phyloP scores from a whole-genome alignment of 305 asterid genomes.

The Withania somnifera region DNA sequence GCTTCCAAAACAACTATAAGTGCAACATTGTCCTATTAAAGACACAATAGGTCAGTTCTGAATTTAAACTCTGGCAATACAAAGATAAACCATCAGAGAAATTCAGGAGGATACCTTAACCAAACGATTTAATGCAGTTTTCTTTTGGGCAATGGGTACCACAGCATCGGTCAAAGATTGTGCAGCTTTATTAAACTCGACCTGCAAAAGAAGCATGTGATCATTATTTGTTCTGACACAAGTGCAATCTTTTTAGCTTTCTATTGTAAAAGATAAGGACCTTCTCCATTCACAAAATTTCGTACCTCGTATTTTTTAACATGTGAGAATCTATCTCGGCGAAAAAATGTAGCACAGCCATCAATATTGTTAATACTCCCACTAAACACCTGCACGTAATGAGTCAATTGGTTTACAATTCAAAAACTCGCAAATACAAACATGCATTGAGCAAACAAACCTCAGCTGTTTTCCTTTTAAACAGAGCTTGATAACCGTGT shows the following conservation, averaged over 20 bases:
- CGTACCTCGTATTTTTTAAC: conserved; percentile 92
- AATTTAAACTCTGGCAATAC: background rate
- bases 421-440: background rate
- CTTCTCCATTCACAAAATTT: background rate
- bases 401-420: conserved; percentile 8
- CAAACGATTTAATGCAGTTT: conserved; percentile 72
- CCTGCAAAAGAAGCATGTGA: conserved; percentile 33
- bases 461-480: conserved; percentile 76
- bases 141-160: conserved; percentile 74
- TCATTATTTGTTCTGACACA: conserved; percentile 3
- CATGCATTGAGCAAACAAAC: conserved; percentile 30
- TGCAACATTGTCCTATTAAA: conserved; percentile 81
- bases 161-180: conserved; percentile 86
- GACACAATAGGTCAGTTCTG: background rate
- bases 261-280: background rate
- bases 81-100: background rate
- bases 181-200: conserved; percentile 97
- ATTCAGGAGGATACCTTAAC: conserved; percentile 47
- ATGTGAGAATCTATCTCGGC: conserved; percentile 90
- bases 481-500: conserved; percentile 89
- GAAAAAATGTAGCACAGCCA: conserved; percentile 97
- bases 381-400: conserved; percentile 46
- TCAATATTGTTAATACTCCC: conserved; percentile 50
- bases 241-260: background rate
- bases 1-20: conserved; percentile 85